Percentiles rank a stretch among this genome's conserved stretches.
These are phyloP conservation scores for Serendipita indica DNA, from an alignment of 768 basidiomycete genomes.

Conservation along the genomic window DNA sequence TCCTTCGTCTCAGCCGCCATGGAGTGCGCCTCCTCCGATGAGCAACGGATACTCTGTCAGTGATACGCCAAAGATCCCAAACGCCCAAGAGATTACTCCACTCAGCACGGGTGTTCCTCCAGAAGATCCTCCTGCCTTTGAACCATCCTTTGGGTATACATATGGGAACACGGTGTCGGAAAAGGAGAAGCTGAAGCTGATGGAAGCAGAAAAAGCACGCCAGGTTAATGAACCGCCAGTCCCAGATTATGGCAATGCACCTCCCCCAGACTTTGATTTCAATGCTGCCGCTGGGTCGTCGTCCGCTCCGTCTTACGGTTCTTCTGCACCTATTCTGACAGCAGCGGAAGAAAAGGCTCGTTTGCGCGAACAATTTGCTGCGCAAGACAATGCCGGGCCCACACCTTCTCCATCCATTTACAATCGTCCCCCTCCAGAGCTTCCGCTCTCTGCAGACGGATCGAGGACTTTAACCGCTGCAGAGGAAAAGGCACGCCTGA, in stretches of 20 bases:
- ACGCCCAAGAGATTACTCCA: too few relatives aligned
- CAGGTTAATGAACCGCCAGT: neutral
- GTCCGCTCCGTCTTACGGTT: too few relatives aligned
- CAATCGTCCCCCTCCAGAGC: neutral
- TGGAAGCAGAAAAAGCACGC: neutral
- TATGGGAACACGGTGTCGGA: neutral
- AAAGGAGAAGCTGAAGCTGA: constrained; percentile 2
- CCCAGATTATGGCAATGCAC: neutral
- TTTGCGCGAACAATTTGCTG: constrained; percentile 47
- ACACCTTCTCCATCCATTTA: neutral
- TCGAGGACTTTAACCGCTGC: constrained; percentile 40
- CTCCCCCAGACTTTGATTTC: constrained; percentile 24
- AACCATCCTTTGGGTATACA: constrained; percentile 7
- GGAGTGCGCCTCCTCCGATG: neutral
- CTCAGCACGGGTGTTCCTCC: neutral
- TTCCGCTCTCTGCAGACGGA: neutral
- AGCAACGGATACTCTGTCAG: neutral
- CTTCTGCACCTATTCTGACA: constrained; percentile 18
- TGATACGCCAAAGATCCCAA: too few relatives aligned
- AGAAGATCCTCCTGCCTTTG: neutral
- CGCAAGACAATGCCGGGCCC: constrained; percentile 41
- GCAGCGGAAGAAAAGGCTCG: constrained; percentile 48
- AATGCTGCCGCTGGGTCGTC: constrained; percentile 52
- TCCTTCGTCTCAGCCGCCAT: neutral
- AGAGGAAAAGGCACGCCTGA: constrained; percentile 63